Evolutionary conservation across 2,329 filamentous ascomycete species (phyloP), one percentile per base, ranked within the genome.

Genomic region (Colletotrichum tabaci): DNA sequence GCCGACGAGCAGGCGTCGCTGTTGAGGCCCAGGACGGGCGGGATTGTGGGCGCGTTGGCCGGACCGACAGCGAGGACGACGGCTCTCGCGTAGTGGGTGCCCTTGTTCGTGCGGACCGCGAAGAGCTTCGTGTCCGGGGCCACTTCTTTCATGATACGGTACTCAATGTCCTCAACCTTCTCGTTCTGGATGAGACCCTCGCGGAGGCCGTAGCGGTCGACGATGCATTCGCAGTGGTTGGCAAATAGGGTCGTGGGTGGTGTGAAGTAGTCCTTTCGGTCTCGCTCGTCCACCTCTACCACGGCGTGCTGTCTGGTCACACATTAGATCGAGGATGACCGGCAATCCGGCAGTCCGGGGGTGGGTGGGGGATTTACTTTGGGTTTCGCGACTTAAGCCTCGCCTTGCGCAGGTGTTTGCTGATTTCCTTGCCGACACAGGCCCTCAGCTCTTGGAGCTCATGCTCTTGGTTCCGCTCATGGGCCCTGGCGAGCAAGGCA

Each of bases 341-440:
- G 21, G 21, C 21, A 23, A 2, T 23, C 12, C 26, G 44, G 23
- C 8, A 30, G 61, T 35, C 4, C 18, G 55, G 6, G 13, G 47
- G 9, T n/a, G 8, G 21, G 21, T 23, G 21, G 21, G 21, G 35
- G 47, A 75, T 78, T 74, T 76, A 66, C 72, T 63, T 57, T 23
- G 70, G 66, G 35, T 74, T 74, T 3, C 72, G 52, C 40, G 70
- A 73, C 62, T 74, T 74, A 38, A 47, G 77, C 74, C 72, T 81
- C 75, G 74, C 81, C 82, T 79, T 90, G 89, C 85, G 94, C 69
- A 89, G 87, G 79, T 96, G 92, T 82, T 96, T 96, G 83, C 92
- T 95, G 67, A 95, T 80, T 77, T 95, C 93, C 76, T 92, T 94
- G 0, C 94, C 93, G 0, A 95, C 93, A 73, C 93, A 94, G 3